Conservation (phyloP, 2,329 filamentous ascomycete species). For the Cyphellophora europaea region DNA sequence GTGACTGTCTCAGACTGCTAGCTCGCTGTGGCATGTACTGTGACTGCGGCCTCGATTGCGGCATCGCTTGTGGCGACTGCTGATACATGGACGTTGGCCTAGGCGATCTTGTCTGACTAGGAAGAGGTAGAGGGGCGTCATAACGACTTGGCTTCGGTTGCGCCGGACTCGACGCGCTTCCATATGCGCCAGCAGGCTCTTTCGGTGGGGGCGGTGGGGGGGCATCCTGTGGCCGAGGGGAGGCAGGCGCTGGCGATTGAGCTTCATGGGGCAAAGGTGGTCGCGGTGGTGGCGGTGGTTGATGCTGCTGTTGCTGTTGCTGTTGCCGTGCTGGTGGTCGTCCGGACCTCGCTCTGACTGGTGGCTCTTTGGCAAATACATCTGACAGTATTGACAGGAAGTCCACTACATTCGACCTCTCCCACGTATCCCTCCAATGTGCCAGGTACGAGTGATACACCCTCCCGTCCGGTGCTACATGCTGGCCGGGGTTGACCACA, state of each 20-base stretch:
- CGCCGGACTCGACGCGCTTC: conserved; percentile 49
- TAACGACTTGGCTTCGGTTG: conserved; percentile 13
- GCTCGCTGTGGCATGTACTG: conserved; percentile 23
- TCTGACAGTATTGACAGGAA: conserved; percentile 75
- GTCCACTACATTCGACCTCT: conserved; percentile 80
- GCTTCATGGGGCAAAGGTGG: conserved; percentile 63
- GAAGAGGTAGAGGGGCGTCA: conserved; percentile 18
- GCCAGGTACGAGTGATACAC: conserved; percentile 94
- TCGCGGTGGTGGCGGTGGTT: conserved; percentile 48
- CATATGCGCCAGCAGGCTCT: conserved; percentile 55
- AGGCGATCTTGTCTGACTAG: conserved; percentile 6
- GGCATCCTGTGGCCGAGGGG: conserved; percentile 19
- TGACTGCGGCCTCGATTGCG: conserved; percentile 7
- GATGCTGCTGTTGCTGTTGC: conserved; percentile 27
- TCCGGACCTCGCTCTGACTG: conserved; percentile 63
- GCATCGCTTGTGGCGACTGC: not conserved
- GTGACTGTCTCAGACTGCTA: conserved; percentile 18
- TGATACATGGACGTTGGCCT: conserved; percentile 5
- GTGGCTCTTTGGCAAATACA: conserved; percentile 89
- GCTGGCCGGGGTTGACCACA: conserved; percentile 82
- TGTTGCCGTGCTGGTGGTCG: conserved; percentile 26
- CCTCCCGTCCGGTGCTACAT: conserved; percentile 76
- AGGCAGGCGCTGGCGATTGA: conserved; percentile 26
- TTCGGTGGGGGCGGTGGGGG: conserved; percentile 44
- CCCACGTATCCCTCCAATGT: conserved; percentile 81